These are phyloP conservation scores for Carex arenaria DNA, from an alignment of 202 grass and related monocot genomes.

Conservation along the genomic window DNA sequence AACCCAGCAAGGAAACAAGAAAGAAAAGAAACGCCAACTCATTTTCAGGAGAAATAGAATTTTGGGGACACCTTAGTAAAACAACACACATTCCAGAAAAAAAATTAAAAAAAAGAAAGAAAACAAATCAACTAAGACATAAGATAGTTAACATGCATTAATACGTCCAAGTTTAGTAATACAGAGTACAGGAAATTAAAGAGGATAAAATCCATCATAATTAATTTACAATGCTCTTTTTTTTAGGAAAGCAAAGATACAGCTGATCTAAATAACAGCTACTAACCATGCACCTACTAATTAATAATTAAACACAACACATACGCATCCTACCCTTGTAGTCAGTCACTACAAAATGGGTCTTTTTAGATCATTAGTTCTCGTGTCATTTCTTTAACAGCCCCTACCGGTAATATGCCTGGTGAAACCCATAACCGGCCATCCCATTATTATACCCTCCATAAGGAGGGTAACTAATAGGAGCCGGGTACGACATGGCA, in stretches of 20 bases:
- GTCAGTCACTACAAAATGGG: conserved; percentile 94
- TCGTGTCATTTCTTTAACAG: conserved; percentile 61
- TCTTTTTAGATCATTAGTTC: conserved; percentile 50
- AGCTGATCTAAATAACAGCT: conserved; percentile 45
- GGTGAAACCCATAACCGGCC: conserved; percentile 66
- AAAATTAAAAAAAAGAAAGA: background rate
- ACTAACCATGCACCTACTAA: conserved; percentile 22
- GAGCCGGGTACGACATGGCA: conserved; percentile 51
- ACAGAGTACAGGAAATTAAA: conserved; percentile 36
- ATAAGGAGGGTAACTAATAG: conserved; percentile 64
- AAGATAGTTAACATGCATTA: conserved; percentile 32
- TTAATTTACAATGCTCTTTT: conserved; percentile 60
- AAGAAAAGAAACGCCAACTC: background rate
- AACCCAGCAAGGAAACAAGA: background rate
- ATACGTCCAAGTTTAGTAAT: conserved; percentile 39
- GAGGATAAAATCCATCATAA: conserved; percentile 42
- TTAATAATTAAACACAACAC: conserved; percentile 50
- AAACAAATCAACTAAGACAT: conserved; percentile 17
- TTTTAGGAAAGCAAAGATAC: conserved; percentile 45
- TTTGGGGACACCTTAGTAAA: background rate
- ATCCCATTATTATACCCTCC: conserved; percentile 47
- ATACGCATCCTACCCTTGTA: conserved; percentile 62
- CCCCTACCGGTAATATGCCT: conserved; percentile 78
- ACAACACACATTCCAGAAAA: background rate
- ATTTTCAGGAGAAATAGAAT: background rate